phyloP scores from a whole-genome alignment of 2,329 filamentous ascomycete genomes.

The Phaeosphaeria sp. region DNA sequence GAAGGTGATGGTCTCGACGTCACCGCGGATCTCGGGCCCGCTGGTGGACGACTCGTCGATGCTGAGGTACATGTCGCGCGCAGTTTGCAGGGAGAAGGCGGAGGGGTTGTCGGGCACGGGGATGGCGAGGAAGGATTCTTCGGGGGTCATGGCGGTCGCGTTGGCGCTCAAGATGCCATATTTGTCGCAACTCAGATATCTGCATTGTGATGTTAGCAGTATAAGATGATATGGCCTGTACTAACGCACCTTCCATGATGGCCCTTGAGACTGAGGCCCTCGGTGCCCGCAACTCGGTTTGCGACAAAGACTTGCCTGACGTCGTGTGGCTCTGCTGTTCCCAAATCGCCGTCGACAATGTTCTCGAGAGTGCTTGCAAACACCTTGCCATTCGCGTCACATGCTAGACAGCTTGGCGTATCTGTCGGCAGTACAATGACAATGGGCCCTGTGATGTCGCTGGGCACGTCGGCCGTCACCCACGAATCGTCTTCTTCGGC shows the following conservation, averaged over 20 bases:
- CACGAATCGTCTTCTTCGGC: constrained; percentile 80
- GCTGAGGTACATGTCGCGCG: constrained; percentile 73
- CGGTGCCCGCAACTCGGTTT: constrained; percentile 80
- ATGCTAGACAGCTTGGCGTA: constrained; percentile 76
- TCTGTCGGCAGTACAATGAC: constrained; percentile 82
- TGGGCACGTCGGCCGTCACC: constrained; percentile 79
- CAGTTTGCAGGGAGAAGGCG: constrained; percentile 77
- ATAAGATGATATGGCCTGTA: neutral
- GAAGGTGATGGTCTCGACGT: constrained; percentile 71
- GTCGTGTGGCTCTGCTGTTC: constrained; percentile 93
- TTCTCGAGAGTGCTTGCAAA: constrained; percentile 86
- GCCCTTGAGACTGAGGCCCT: constrained; percentile 84
- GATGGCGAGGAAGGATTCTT: constrained; percentile 80
- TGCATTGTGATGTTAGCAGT: constrained; percentile 41
- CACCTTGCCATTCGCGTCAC: constrained; percentile 84
- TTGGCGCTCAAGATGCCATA: constrained; percentile 78
- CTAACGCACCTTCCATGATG: constrained; percentile 75
- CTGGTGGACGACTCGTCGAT: constrained; percentile 53
- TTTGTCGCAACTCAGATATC: constrained; percentile 86
- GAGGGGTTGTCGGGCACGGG: constrained; percentile 67
- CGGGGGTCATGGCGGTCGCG: constrained; percentile 79
- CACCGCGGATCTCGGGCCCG: constrained; percentile 73
- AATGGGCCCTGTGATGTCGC: constrained; percentile 81
- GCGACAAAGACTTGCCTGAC: constrained; percentile 96
- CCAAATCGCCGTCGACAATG: constrained; percentile 79